Evolutionary conservation across 495 filamentous ascomycete genomes (phyloP).

Genomic region (Penicillium desertorum): DNA sequence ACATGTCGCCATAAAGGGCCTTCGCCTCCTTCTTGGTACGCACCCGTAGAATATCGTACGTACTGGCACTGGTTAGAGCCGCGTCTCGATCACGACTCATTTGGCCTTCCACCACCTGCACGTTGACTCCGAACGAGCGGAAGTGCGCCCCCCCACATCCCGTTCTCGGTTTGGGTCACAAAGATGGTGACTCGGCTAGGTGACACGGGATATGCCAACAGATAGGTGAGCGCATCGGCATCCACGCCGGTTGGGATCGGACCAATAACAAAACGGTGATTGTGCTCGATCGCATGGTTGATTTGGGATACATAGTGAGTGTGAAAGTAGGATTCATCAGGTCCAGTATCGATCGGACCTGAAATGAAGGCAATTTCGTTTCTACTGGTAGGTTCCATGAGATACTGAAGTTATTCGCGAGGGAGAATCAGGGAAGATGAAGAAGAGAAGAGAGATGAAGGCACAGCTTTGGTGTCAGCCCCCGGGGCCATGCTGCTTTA

Average conservation of each 20-base stretch:
- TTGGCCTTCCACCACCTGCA: slow-evolving; percentile 7
- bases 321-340: too few species aligned
- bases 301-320: slow-evolving; percentile 25
- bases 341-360: too few species aligned
- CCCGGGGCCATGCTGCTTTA: too few species aligned
- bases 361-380: too few species aligned
- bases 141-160: too few species aligned
- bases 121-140: too few species aligned
- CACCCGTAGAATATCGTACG: slow-evolving; percentile 32
- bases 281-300: slow-evolving; percentile 19
- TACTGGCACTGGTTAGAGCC: slow-evolving; percentile 26
- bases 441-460: too few species aligned
- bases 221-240: slow-evolving; percentile 29
- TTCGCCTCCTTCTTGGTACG: slow-evolving; percentile 22
- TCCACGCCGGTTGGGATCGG: slow-evolving; percentile 30
- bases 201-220: slow-evolving; percentile 23
- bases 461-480: too few species aligned
- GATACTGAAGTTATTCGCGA: too few species aligned
- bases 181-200: slow-evolving; percentile 11
- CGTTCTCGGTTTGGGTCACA: too few species aligned
- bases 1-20: slow-evolving; percentile 26
- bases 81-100: slow-evolving; percentile 31
- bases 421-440: too few species aligned
- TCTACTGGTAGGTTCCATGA: too few species aligned
- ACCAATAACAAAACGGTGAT: slow-evolving; percentile 28